These are phyloP conservation scores for Ceratobasidium sp. DNA, from an alignment of 1,284 basidiomycete species.

Conservation along the genomic window DNA sequence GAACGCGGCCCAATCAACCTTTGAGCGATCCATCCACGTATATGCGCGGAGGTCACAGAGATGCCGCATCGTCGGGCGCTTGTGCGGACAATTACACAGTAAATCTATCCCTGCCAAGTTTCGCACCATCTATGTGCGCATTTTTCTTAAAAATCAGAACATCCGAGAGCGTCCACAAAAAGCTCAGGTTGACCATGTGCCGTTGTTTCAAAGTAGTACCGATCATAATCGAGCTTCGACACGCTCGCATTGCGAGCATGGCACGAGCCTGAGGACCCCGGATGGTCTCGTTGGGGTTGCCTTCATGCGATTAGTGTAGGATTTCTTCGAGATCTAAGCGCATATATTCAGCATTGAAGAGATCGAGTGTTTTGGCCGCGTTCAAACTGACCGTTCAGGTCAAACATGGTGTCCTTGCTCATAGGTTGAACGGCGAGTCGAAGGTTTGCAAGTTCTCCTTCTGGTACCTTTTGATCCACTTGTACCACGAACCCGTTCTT, in stretches of 20 bases:
- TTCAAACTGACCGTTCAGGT: slow-evolving; percentile 67
- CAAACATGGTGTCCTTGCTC: slow-evolving; percentile 90
- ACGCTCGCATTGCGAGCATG: slow-evolving; percentile 98
- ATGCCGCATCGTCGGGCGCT: slow-evolving; percentile 96
- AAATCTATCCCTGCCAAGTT: slow-evolving; percentile 98
- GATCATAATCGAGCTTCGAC: slow-evolving; percentile 96
- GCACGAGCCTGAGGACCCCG: slow-evolving; percentile 93
- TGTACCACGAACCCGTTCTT: slow-evolving; percentile 90
- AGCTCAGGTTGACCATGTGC: slow-evolving; percentile 86
- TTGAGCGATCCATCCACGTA: no score
- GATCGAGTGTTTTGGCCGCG: background rate
- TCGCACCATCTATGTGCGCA: slow-evolving; percentile 76
- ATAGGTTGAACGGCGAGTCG: slow-evolving; percentile 87
- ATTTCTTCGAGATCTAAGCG: slow-evolving; percentile 93
- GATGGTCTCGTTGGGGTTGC: slow-evolving; percentile 81
- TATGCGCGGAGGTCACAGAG: slow-evolving; percentile 56
- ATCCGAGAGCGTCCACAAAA: slow-evolving; percentile 2
- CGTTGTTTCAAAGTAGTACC: slow-evolving; percentile 82
- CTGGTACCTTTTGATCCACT: slow-evolving; percentile 67
- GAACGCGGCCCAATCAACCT: slow-evolving; percentile 19
- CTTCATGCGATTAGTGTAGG: slow-evolving; percentile 85
- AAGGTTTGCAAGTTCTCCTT: slow-evolving; percentile 68
- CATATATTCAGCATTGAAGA: background rate
- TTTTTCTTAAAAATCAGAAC: slow-evolving; percentile 4
- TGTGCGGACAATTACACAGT: slow-evolving; percentile 98